Conservation (phyloP, 495 filamentous ascomycete genomes). For the Talaromyces proteolyticus region DNA sequence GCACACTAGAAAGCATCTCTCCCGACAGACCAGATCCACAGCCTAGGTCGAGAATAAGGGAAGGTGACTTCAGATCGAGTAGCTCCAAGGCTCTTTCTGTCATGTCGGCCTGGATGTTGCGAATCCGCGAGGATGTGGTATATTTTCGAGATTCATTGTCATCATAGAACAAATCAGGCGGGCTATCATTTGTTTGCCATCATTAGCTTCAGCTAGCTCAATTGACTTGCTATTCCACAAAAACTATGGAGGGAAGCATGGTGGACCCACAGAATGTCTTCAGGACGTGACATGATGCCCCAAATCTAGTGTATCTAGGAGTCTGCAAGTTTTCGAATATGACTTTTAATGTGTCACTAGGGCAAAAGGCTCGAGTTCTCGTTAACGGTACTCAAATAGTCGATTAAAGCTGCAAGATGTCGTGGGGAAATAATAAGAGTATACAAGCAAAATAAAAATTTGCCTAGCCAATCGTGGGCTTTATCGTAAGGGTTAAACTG, state of each 20-base stretch:
- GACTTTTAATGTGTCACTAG: background rate
- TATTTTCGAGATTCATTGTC: slow-evolving; percentile 93
- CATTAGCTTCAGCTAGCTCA: too few relatives aligned
- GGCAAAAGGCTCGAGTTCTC: background rate
- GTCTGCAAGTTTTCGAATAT: slow-evolving; percentile 5
- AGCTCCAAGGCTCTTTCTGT: slow-evolving; percentile 87
- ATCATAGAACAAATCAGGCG: slow-evolving; percentile 95
- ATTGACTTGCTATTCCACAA: background rate
- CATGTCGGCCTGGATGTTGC: slow-evolving; percentile 91
- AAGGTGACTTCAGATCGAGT: slow-evolving; percentile 72
- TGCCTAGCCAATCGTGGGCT: too few relatives aligned
- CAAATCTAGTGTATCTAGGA: background rate
- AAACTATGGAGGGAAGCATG: background rate
- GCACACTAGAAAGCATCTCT: slow-evolving; percentile 72
- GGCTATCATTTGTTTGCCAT: slow-evolving; percentile 51
- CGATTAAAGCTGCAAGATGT: too few relatives aligned
- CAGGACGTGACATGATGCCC: slow-evolving; percentile 82
- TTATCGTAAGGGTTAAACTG: too few relatives aligned
- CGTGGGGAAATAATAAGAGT: too few relatives aligned
- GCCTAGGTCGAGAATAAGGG: slow-evolving; percentile 88
- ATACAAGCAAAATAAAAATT: too few relatives aligned
- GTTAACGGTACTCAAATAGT: too few relatives aligned
- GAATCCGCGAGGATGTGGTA: slow-evolving; percentile 94
- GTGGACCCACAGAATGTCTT: slow-evolving; percentile 76
- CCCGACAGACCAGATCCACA: slow-evolving; percentile 94